Percentiles rank a stretch among this genome's conserved stretches.
phyloP scores from a whole-genome alignment of 2,329 filamentous ascomycete genomes.

The Nemania abortiva region DNA sequence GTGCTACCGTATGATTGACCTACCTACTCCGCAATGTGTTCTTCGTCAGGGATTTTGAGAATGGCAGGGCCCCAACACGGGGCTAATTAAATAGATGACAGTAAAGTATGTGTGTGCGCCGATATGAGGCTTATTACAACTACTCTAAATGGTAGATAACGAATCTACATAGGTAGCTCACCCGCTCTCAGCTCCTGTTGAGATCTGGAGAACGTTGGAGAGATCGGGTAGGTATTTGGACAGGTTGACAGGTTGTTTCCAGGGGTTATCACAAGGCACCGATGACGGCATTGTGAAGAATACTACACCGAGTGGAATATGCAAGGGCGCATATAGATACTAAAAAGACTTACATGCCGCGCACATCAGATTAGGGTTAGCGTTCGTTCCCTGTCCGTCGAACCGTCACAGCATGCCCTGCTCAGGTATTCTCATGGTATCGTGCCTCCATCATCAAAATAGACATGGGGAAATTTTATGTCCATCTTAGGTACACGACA shows the following conservation, averaged over 20 bases:
- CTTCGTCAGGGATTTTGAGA: conserved; percentile 5
- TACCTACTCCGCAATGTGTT: conserved; percentile 1
- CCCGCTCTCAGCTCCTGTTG: background rate
- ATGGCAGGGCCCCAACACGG: background rate
- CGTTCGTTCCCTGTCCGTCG: conserved; percentile 27
- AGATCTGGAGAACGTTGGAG: conserved; percentile 1
- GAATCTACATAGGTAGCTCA: background rate
- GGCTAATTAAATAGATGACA: background rate
- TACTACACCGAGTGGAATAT: conserved; percentile 11
- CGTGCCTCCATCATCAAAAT: conserved; percentile 33
- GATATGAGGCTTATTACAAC: background rate
- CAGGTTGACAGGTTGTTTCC: conserved; percentile 2
- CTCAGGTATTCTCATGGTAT: conserved; percentile 32
- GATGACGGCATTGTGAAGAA: conserved; percentile 34
- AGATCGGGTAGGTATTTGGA: conserved; percentile 6
- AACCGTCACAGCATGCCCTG: conserved; percentile 33
- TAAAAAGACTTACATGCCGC: conserved; percentile 27
- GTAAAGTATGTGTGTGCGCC: background rate
- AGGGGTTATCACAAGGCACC: conserved; percentile 7
- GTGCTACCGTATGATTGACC: conserved; percentile 2
- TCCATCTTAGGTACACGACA: conserved; percentile 35
- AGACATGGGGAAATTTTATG: conserved; percentile 38
- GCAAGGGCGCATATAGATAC: conserved; percentile 25
- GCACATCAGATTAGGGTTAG: conserved; percentile 18
- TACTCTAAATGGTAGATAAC: background rate